These are phyloP conservation scores for Talaromyces sp. DNA, from an alignment of 2,329 filamentous ascomycete genomes.

Conservation along the genomic window DNA sequence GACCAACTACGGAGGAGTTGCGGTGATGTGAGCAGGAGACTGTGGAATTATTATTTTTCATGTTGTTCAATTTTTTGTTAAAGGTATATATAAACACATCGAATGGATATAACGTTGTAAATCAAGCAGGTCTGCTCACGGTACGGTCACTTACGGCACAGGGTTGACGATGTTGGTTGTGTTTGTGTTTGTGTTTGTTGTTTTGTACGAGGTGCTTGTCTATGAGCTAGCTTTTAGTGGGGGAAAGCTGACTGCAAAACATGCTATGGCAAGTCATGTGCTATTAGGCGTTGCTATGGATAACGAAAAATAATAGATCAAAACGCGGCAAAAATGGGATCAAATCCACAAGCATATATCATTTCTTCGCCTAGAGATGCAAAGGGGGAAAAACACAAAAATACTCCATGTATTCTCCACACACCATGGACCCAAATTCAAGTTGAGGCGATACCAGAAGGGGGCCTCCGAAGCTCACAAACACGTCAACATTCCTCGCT, in stretches of 20 bases:
- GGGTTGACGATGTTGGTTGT: slow-evolving; percentile 4
- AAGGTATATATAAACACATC: not conserved
- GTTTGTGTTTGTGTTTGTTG: not conserved
- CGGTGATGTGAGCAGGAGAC: not conserved
- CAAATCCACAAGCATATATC: slow-evolving; percentile 8
- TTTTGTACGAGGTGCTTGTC: not conserved
- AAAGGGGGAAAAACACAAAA: not conserved
- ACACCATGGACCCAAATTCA: slow-evolving; percentile 1
- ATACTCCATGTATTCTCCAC: slow-evolving; percentile 3
- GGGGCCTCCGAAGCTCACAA: not conserved
- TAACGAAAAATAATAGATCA: slow-evolving; percentile 1
- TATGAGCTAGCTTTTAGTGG: not conserved
- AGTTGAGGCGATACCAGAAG: slow-evolving; percentile 6
- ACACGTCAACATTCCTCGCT: not conserved
- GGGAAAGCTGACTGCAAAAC: not conserved
- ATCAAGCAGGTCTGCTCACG: not conserved
- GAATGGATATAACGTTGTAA: not conserved
- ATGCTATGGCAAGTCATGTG: slow-evolving; percentile 2
- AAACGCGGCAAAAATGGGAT: not conserved
- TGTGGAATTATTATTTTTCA: not conserved
- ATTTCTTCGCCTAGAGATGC: slow-evolving; percentile 9
- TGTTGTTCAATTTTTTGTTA: not conserved
- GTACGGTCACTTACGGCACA: slow-evolving; percentile 5
- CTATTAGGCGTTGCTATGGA: slow-evolving; percentile 3
- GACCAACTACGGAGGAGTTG: not conserved